These are phyloP conservation scores for Vicia villosa DNA, from an alignment of 306 rosid genomes.

Conservation along the genomic window DNA sequence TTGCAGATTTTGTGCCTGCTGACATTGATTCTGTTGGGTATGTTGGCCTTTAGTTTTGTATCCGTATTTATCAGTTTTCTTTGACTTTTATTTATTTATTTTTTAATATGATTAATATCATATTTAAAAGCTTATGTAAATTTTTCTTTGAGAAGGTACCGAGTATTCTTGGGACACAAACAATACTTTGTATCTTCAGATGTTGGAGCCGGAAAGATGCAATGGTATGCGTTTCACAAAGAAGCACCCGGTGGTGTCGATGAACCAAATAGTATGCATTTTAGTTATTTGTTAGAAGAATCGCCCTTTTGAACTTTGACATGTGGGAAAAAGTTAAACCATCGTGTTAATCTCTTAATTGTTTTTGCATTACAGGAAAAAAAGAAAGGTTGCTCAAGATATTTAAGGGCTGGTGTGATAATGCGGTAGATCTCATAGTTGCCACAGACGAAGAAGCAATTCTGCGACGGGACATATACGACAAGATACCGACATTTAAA, in stretches of 20 bases:
- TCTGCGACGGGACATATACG: slow-evolving; percentile 93
- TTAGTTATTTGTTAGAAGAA: slow-evolving; percentile 27
- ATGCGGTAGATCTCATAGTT: slow-evolving; percentile 73
- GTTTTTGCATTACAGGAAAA: slow-evolving; percentile 54
- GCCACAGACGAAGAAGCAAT: slow-evolving; percentile 87
- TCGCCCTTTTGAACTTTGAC: background rate
- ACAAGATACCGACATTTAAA: slow-evolving; percentile 66
- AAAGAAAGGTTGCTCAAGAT: slow-evolving; percentile 77
- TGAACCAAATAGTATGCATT: slow-evolving; percentile 54
- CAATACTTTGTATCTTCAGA: slow-evolving; percentile 98
- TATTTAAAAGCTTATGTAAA: slow-evolving; percentile 37
- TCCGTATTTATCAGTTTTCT: slow-evolving; percentile 19
- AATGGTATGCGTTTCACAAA: slow-evolving; percentile 94
- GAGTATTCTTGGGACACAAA: slow-evolving; percentile 97
- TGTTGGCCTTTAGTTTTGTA: slow-evolving; percentile 22
- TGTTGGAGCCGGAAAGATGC: slow-evolving; percentile 97
- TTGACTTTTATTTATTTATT: background rate
- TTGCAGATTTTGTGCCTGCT: slow-evolving; percentile 91
- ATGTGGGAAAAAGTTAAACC: background rate
- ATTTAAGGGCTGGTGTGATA: slow-evolving; percentile 94
- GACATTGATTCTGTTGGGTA: slow-evolving; percentile 98
- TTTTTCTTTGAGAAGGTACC: slow-evolving; percentile 70
- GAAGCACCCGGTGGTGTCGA: slow-evolving; percentile 86
- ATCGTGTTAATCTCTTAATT: background rate
- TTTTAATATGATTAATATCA: slow-evolving; percentile 24